Evolutionary conservation across 2,329 filamentous ascomycete species (phyloP), one percentile per base, ranked within the genome.

Genomic region (Harringtonia aguacate): DNA sequence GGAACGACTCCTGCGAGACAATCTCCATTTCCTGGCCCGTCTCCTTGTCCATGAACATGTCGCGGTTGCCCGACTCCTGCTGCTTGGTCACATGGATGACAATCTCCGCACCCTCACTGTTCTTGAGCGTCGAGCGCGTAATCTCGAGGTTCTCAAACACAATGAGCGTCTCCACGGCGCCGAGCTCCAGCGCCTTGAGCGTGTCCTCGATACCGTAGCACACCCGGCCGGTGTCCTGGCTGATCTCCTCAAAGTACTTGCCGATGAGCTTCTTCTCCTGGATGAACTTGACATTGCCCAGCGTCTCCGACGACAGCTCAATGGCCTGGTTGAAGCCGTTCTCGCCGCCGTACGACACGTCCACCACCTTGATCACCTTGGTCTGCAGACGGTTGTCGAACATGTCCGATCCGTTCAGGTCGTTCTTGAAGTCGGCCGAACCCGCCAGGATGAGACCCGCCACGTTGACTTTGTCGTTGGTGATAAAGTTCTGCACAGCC

Each of bases 241-340:
- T 95, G 59, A 98, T 97, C 68, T 98, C 90, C 63, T 98, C 89
- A 58, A 98, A 98, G 74, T 98, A 98, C 62, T 86, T 88, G 63
- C 90, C 90, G 60, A 98, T 98, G 51, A 98, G 80, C 73, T 95
- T 98, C 84, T 98, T 98, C 77, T 98, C 92, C 68, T 98, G 92
- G 63, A 98, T 95, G 65, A 98, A 98, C 70, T 98, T 98, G 77
- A 98, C 92, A 62, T 97, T 98, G 67, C 89, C 86, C 39, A 98
- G 77, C 8, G 92, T 98, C 73, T 98, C 94, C 8, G 88, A 79
- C 22, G 92, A 84, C 57, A 98, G 68, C 62, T 98, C 92, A 52
- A 98, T 98, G 48, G 92, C 92, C 70, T 98, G 94, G 72, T 98
- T 98, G 77, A 98, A 98, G 38, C 92, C 92, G 72, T 97, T 97